Evolutionary conservation across 257 asterid genomes (phyloP).

Genomic region (Capsicum chinense): DNA sequence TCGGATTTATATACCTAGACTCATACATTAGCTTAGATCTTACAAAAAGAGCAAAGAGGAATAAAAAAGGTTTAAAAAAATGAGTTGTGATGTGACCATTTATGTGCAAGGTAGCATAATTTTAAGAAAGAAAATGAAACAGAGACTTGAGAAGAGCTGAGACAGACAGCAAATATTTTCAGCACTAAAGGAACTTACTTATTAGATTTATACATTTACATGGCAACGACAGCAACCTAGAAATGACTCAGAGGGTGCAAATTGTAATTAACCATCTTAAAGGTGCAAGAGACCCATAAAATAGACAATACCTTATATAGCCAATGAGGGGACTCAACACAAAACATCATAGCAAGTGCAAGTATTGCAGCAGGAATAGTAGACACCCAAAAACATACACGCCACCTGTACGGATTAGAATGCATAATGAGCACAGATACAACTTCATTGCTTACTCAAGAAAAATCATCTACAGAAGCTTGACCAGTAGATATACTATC

Average conservation of each 20-base stretch:
- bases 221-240: background rate
- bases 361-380: constrained; percentile 75
- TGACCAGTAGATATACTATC: constrained; percentile 29
- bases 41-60: background rate
- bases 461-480: constrained; percentile 3
- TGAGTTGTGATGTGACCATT: background rate
- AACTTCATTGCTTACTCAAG: constrained; percentile 15
- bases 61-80: background rate
- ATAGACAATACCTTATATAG: constrained; percentile 70
- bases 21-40: background rate
- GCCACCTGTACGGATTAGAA: constrained; percentile 72
- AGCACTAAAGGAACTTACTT: background rate
- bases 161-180: background rate
- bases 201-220: background rate
- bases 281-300: constrained; percentile 19
- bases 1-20: background rate
- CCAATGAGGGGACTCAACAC: constrained; percentile 96
- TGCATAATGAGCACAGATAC: constrained; percentile 32
- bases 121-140: background rate
- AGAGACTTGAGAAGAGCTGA: constrained; percentile 2
- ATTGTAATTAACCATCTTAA: background rate
- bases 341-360: constrained; percentile 74
- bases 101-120: background rate
- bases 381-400: constrained; percentile 86
- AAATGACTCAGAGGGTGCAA: background rate